Conservation (phyloP, 768 basidiomycete species). For the Amanita muscaria region DNA sequence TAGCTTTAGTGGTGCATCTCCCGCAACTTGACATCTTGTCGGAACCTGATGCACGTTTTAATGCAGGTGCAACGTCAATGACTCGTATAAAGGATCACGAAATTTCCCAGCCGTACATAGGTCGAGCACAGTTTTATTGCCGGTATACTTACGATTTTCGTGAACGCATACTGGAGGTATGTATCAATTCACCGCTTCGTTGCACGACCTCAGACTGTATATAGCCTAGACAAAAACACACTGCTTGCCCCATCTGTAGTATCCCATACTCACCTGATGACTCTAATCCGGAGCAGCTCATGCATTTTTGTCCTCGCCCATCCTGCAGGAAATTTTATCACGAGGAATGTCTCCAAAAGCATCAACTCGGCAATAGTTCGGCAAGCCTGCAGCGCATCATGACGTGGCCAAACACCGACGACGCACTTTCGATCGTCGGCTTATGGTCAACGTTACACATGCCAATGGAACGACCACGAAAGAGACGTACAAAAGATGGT, state of each 20-base stretch:
- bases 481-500: neutral
- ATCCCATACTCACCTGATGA: constrained; percentile 38
- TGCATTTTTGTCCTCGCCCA: constrained; percentile 52
- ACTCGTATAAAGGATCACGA: constrained; percentile 26
- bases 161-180: constrained; percentile 16
- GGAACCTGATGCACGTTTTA: neutral
- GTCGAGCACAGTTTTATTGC: constrained; percentile 33
- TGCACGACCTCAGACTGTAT: neutral
- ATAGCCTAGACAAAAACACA: constrained; percentile 33
- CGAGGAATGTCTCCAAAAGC: constrained; percentile 30
- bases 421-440: constrained; percentile 15
- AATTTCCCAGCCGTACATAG: constrained; percentile 31
- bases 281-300: constrained; percentile 19
- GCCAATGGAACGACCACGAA: constrained; percentile 11
- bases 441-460: constrained; percentile 1
- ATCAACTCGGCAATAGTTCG: constrained; percentile 10
- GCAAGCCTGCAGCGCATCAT: constrained; percentile 24
- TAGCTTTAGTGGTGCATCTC: constrained; percentile 35
- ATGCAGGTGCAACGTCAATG: neutral
- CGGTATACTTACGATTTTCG: constrained; percentile 32
- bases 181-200: constrained; percentile 16
- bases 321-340: constrained; percentile 42
- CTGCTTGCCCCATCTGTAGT: constrained; percentile 35
- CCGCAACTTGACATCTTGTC: neutral
- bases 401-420: constrained; percentile 29